Evolutionary conservation across 305 asterid genomes (phyloP), one percentile per base, ranked within the genome.

Genomic region (Solanum chacoense): DNA sequence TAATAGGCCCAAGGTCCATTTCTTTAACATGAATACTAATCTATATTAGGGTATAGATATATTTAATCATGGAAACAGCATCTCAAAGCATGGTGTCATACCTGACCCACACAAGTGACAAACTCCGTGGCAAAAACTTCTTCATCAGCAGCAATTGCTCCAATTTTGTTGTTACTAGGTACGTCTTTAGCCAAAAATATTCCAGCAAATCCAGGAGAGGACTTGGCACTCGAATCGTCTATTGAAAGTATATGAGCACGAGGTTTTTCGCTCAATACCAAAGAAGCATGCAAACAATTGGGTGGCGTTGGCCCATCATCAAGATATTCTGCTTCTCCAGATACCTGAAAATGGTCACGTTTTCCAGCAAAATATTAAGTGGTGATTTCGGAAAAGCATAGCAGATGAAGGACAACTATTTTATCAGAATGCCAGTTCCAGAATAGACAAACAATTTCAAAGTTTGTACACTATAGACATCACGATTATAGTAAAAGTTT

Each of bases 51-150:
- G 50, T 76, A n/a, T 38, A 24, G 36, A 80, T 40, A 80, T 24
- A 80, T 40, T 80, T 80, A 42, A 40, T 28, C 65, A 7, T 31
- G 45, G 22, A 84, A 55, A 84, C n/a, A 31, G 32, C 20, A 84
- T 59, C 74, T 55, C 74, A 22, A 18, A 84, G 87, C 42, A 20
- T 31, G 69, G 40, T 35, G 59, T 29, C 75, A 88, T 92, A 97
- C 99, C 98, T 97, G 99, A 50, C 99, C 99, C 90, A 96, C 99
- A 89, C 97, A 95, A 29, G 99, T 97, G 87, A 97, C 99, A 24
- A 92, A 42, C 89, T 94, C 94, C 20, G 96, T 89, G 85, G 98
- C 98, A 92, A 97, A 95, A 91, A 95, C 94, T 88, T 96, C 99
- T 93, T 97, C 99, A 63, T 97, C 99, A 16, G 63, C 85, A 89